Base-by-base conservation (phyloP, 75 land plant species). In the Pinus tabuliformis region DNA sequence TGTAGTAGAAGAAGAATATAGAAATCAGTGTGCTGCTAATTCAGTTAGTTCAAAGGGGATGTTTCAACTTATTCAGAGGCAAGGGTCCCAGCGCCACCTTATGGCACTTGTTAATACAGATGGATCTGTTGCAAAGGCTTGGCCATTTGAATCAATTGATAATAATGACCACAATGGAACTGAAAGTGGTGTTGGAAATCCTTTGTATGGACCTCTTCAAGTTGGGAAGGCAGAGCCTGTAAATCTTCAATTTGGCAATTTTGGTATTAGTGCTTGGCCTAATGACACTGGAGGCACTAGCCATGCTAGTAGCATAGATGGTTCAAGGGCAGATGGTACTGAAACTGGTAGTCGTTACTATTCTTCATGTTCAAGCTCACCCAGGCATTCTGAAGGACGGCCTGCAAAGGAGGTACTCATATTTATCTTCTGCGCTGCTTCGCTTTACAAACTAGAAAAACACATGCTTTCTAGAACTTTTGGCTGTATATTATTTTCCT, bases 111-210 rank as follows among this genome's bases (percentile, higher is more conserved):
- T 96, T 76, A 96, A 94, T 77, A 86, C 78, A 18, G 99, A 96
- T 86, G 99, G 99, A 45, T 92, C 99, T 52, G 93, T 96, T 18
- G 95, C 97, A 15, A 96, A 90, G 72, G 95, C 99, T 58, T 96
- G 99, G 99, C 93, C 97, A 6, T 78, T 83, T 70, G 72, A 79
- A 58, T 66, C 91, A 14, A 72, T 81, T 26, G 80, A 90, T 78
- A 64, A 15, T 30, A 86, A 80, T 63, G 89, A 83, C 30, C 85
- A 78, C 66, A 33, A 42, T 65, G 75, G 77, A 45, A 73, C 37
- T 65, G 85, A 86, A 26, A 84, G 63, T 59, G 86, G 83, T 28
- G 56, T 83, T 11, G 86, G 87, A 26, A 86, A 66, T 33, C 85
- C 93, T 3, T 58, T 91, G 78, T 84, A 85, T 78, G 89, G 87